Base-by-base conservation (phyloP, 257 asterid species). In the Rehmannia glutinosa region DNA sequence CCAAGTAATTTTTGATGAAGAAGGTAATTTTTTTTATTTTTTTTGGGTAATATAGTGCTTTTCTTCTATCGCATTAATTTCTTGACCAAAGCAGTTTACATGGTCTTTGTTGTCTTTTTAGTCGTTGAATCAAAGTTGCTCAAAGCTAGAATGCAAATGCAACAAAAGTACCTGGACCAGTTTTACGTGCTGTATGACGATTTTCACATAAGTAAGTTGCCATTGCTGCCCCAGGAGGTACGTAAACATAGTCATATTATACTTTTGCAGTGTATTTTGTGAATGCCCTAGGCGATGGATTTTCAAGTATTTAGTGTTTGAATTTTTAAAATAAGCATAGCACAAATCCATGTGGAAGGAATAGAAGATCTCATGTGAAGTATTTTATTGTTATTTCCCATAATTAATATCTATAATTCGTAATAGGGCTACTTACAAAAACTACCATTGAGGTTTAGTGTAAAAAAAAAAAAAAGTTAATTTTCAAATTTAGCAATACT, bases 181-280 rank as follows among this genome's bases (percentile, higher is more conserved):
- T 93, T 93, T 71, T 90, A 93, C 80, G 84, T 86, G 81, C 66
- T 93, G 53, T 93, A 93, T 15, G 97, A 93, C 4, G 99, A 93
- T 72, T 93, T 93, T 66, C 65, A 90, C 86, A 88, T 93, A 70
- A 82, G 96, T 32, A 93, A 93, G 85, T 64, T 93, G 83, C 99
- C 97, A 2, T 80, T 93, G 85, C 86, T 93, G 54, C 99, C 99
- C 57, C 84, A 86, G 79, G 99, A 93, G 97, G 99, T 82, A 78
- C 11, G 35, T 36, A 20, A 27, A 33, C 7, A 45, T 65, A 24
- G 19, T 51, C 17, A 32, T 17, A 52, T 28, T 46, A 3, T 39
- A 16, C 64, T 35, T 57, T 10, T 53, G 17, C 27, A 53, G 28
- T 11, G 78, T 81, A 28, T 28, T 84, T 68, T 84, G 86, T 42